phyloP scores from a whole-genome alignment of 352 stramenopile genomes.

The Phytophthora hibernalis region DNA sequence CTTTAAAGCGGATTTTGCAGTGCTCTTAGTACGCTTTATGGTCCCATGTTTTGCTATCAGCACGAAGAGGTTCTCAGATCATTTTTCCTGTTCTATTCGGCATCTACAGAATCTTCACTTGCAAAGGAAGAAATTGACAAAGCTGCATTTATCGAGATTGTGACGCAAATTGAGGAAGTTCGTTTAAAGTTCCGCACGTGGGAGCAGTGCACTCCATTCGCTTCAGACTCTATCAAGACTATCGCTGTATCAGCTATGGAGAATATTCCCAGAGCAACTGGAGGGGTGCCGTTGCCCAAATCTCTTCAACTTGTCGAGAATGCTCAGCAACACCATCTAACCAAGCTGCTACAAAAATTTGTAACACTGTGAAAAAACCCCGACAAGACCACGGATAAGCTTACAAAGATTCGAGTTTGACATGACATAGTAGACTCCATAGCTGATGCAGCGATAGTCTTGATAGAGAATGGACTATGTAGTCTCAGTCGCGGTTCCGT shows the following conservation, averaged over 20 bases:
- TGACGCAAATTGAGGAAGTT: conserved; percentile 69
- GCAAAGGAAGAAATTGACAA: conserved; percentile 54
- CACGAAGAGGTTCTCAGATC: conserved; percentile 50
- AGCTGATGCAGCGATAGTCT: not conserved
- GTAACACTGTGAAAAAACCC: conserved; percentile 36
- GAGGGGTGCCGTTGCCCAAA: conserved; percentile 9
- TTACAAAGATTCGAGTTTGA: not conserved
- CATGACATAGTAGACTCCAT: not conserved
- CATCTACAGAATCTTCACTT: no score
- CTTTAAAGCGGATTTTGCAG: conserved; percentile 58
- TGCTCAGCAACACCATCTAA: conserved; percentile 55
- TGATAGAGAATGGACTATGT: no score
- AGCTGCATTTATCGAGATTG: conserved; percentile 62
- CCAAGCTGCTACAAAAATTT: conserved; percentile 53
- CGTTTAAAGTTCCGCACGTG: conserved; percentile 46
- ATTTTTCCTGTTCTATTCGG: conserved; percentile 50
- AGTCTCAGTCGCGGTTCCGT: not conserved
- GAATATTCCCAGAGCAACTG: not conserved
- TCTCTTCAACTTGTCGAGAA: conserved; percentile 49
- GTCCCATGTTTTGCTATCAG: conserved; percentile 60
- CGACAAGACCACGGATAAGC: not conserved
- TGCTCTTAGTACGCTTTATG: conserved; percentile 61
- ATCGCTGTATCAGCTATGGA: conserved; percentile 9
- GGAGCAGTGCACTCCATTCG: conserved; percentile 49
- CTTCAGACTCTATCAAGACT: not conserved